phyloP scores from a whole-genome alignment of 768 basidiomycete genomes.

The Lepiota venenata region DNA sequence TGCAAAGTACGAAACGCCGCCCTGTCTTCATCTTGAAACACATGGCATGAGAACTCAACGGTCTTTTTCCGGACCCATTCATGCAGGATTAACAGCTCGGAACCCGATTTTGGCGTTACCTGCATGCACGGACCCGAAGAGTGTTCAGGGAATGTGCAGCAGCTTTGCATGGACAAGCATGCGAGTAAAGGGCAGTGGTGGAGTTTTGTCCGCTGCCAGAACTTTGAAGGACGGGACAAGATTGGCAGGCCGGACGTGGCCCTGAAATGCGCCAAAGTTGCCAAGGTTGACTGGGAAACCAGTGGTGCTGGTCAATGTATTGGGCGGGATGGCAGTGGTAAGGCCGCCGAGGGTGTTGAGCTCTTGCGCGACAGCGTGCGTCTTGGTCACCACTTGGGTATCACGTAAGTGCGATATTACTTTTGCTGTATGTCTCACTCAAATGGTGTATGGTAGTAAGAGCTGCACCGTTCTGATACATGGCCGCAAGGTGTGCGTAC shows the following conservation, averaged over 20 bases:
- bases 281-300: constrained; percentile 65
- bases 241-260: constrained; percentile 69
- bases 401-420: constrained; percentile 41
- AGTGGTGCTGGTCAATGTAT: constrained; percentile 56
- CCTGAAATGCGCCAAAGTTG: constrained; percentile 57
- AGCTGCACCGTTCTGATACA: constrained; percentile 88
- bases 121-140: constrained; percentile 82
- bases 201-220: constrained; percentile 81
- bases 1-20: constrained; percentile 50
- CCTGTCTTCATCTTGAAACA: constrained; percentile 12
- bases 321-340: constrained; percentile 61
- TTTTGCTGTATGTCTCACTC: background rate
- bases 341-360: constrained; percentile 57
- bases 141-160: constrained; percentile 87
- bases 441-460: constrained; percentile 40
- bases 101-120: constrained; percentile 69
- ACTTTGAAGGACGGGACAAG: constrained; percentile 55
- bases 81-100: constrained; percentile 56
- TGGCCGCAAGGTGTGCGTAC: constrained; percentile 63
- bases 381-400: constrained; percentile 39
- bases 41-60: background rate
- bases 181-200: constrained; percentile 63
- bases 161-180: constrained; percentile 75
- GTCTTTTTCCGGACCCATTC: background rate
- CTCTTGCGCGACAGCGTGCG: constrained; percentile 61